Evolutionary conservation across 1,284 basidiomycete species (phyloP), one percentile per base, ranked within the genome.

Genomic region (Microstroma glucosiphilum): DNA sequence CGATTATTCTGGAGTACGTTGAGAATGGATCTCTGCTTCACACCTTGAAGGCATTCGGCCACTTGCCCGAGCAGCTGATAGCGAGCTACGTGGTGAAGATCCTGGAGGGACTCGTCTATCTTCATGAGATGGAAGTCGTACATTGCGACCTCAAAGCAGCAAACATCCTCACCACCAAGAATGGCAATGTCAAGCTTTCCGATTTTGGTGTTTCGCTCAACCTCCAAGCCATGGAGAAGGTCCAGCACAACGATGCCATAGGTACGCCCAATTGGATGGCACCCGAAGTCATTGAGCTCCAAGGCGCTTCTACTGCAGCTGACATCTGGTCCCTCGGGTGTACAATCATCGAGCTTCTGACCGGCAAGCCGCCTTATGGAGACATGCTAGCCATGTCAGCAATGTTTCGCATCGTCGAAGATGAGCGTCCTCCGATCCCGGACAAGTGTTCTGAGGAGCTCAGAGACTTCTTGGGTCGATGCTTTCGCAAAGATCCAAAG

Each of bases 251-350:
- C 58, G 81, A 82, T 57, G 80, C 93, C 12, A 90, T 91, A 6
- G 93, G 92, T 12, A 96, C 92, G 6, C 92, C 92, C 2, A 94
- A 96, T 74, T 96, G 92, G 92, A 96, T 96, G 92, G 92, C 92
- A 2, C 92, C 93, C 1, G 92, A 96, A 80, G 90, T 83, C 57
- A 96, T 96, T 68, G 89, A 92, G 79, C 85, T 86, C 40, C 79
- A 82, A 57, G 85, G 85, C 1, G 83, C 84, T 1, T 82, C 82
- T 6, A 80, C 82, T 1, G 82, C 83, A 1, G 84, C 83, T 25
- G 85, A 86, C 65, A 85, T 97, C 55, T 97, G 93, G 92, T 93
- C 91, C 0, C 82, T 96, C 60, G 93, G 87, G 1, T 96, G 92
- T 78, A 96, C 92, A 4, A 87, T 96, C 70, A 87, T 94, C 72